Base-by-base conservation (phyloP, 345 rosid species). In the Brassica carinata region DNA sequence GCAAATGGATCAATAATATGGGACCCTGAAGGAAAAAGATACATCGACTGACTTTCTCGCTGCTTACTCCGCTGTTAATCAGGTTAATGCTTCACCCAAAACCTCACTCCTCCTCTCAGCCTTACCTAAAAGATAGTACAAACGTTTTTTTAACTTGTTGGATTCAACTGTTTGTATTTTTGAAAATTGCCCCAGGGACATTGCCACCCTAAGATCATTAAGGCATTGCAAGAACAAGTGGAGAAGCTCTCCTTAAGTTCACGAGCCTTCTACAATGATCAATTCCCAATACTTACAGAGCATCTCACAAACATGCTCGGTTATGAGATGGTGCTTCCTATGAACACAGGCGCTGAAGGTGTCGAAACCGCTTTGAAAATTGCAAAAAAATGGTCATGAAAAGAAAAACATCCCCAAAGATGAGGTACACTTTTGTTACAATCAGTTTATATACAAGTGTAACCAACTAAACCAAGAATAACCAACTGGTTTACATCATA, bases 281-380 rank as follows among this genome's bases (percentile, higher is more conserved):
- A 74, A 61, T 96, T 96, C 82, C 99, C 98, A 9, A 3, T 86
- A 48, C 87, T 92, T 67, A 95, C 99, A 1, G 92, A 90, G 88
- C 89, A 83, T 48, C 72, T 96, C 15, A 89, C 95, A 5, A 86
- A 83, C 58, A 89, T 92, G 89, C 90, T 93, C 76, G 97, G 99
- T 45, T 93, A 92, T 72, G 98, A 93, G 34, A 96, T 96, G 98
- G 97, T 93, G 63, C 91, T 96, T 71, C 99, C 99, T 2, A 96
- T 96, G 99, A 96, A 96, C 75, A 96, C 99, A 0, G 96, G 98
- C 6, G 98, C 99, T 29, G 98, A 96, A 87, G 98, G 99, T 76
- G 98, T 93, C 40, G 98, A 96, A 78, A 93, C 99, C 10, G 97
- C 97, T 73, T 84, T 96, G 82, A 92, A 96, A 79, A n/a, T 90